Percentiles rank a stretch among this genome's conserved stretches.
Conservation (phyloP, 2,329 filamentous ascomycete species). For the Cercospora citrullina region DNA sequence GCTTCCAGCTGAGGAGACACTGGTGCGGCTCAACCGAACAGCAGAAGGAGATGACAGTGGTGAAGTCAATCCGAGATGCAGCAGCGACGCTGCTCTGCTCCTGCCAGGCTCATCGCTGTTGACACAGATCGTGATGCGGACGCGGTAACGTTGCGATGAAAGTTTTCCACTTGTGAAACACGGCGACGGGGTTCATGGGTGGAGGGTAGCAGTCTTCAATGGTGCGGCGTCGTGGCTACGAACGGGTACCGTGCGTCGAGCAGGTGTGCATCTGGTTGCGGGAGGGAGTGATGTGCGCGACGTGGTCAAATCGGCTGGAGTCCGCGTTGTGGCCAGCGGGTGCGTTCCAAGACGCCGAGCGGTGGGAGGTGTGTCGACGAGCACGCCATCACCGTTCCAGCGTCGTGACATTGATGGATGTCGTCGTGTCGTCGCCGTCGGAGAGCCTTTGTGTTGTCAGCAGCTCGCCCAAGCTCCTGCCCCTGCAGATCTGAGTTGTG, state of each 20-base stretch:
- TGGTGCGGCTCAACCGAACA: not conserved
- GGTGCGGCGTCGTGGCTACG: not conserved
- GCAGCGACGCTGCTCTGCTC: not conserved
- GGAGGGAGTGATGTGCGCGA: not conserved
- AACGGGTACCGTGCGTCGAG: not conserved
- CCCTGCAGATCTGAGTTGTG: conserved; percentile 2
- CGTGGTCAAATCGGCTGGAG: not conserved
- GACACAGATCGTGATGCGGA: not conserved
- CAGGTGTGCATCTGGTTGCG: not conserved
- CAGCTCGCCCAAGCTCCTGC: not conserved
- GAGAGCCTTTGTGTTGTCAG: not conserved
- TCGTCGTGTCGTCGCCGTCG: not conserved
- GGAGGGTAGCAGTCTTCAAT: not conserved
- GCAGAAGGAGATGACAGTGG: not conserved
- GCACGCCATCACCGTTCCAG: not conserved
- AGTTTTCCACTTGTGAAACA: not conserved
- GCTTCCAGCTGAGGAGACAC: not conserved
- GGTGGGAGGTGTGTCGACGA: not conserved
- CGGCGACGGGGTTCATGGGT: not conserved
- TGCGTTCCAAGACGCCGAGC: not conserved
- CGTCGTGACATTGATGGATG: not conserved
- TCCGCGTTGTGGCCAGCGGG: not conserved
- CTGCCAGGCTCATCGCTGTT: not conserved
- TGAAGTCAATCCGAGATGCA: not conserved
- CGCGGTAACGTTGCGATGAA: not conserved